phyloP scores from a whole-genome alignment of 305 asterid genomes.

The Plantago rigida region DNA sequence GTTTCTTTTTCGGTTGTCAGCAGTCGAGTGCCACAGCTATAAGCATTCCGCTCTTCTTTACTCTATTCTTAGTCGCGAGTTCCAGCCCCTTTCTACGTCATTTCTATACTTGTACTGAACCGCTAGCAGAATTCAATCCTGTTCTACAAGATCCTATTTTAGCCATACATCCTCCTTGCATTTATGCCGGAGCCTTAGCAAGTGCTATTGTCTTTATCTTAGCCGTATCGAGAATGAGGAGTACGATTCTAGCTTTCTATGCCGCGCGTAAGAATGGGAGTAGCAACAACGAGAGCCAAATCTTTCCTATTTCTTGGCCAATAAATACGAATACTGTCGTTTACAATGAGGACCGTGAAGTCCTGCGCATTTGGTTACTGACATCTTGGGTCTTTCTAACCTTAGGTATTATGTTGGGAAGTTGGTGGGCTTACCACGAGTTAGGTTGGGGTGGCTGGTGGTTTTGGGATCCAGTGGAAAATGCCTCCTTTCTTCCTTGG shows the following conservation, averaged over 20 bases:
- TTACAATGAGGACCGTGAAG: too few relatives aligned
- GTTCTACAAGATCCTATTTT: slow-evolving; percentile 12
- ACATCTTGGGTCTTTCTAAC: too few relatives aligned
- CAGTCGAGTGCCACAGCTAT: neutral
- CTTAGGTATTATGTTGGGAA: neutral
- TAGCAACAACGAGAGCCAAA: too few relatives aligned
- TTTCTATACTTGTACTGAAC: slow-evolving; percentile 2
- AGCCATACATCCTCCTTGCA: slow-evolving; percentile 12
- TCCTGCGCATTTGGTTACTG: too few relatives aligned
- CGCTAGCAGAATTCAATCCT: slow-evolving; percentile 14
- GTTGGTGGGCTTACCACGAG: neutral
- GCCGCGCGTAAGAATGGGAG: too few relatives aligned
- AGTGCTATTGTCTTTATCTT: neutral
- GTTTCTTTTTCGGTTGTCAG: too few relatives aligned
- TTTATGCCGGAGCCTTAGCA: slow-evolving; percentile 15
- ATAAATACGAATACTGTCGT: too few relatives aligned
- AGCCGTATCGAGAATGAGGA: neutral
- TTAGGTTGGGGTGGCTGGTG: slow-evolving; percentile 5
- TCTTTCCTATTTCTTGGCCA: too few relatives aligned
- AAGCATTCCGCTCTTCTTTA: neutral
- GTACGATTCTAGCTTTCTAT: too few relatives aligned
- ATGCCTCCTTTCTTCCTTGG: neutral
- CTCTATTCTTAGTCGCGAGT: neutral
- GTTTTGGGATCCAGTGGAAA: slow-evolving; percentile 1
- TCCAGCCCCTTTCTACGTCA: slow-evolving; percentile 2